Evolutionary conservation across 345 rosid genomes (phyloP).

Genomic region (Brassica nigra): DNA sequence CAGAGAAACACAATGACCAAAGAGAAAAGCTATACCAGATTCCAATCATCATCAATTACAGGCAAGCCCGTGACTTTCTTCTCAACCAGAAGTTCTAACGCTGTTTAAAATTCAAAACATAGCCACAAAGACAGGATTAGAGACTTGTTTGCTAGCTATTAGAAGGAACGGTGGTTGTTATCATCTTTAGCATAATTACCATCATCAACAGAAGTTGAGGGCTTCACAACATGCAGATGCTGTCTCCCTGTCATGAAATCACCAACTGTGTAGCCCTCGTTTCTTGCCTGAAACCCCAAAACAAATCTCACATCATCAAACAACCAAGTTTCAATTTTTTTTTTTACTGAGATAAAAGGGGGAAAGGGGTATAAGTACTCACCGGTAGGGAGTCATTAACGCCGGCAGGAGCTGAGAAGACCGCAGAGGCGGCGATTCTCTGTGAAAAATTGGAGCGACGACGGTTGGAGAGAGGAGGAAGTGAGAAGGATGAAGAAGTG

Average conservation of each 20-base stretch:
- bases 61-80: slow-evolving; percentile 90
- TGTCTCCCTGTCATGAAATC: slow-evolving; percentile 87
- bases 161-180: neutral
- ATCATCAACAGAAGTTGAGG: slow-evolving; percentile 81
- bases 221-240: slow-evolving; percentile 65
- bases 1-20: neutral
- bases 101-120: slow-evolving; percentile 44
- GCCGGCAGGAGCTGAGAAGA: slow-evolving; percentile 41
- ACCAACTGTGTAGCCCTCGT: slow-evolving; percentile 73
- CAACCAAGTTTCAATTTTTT: neutral
- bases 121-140: neutral
- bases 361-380: slow-evolving; percentile 1
- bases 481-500: slow-evolving; percentile 20
- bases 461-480: slow-evolving; percentile 31
- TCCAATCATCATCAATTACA: slow-evolving; percentile 87
- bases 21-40: slow-evolving; percentile 52
- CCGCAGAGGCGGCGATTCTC: slow-evolving; percentile 13
- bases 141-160: neutral
- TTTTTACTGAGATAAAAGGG: slow-evolving; percentile 13
- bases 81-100: slow-evolving; percentile 78
- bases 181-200: slow-evolving; percentile 47
- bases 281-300: slow-evolving; percentile 48
- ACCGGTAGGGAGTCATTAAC: slow-evolving; percentile 59
- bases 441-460: slow-evolving; percentile 36
- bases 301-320: slow-evolving; percentile 6